Base-by-base conservation (phyloP, 1,284 basidiomycete genomes). In the Mycena sp. region DNA sequence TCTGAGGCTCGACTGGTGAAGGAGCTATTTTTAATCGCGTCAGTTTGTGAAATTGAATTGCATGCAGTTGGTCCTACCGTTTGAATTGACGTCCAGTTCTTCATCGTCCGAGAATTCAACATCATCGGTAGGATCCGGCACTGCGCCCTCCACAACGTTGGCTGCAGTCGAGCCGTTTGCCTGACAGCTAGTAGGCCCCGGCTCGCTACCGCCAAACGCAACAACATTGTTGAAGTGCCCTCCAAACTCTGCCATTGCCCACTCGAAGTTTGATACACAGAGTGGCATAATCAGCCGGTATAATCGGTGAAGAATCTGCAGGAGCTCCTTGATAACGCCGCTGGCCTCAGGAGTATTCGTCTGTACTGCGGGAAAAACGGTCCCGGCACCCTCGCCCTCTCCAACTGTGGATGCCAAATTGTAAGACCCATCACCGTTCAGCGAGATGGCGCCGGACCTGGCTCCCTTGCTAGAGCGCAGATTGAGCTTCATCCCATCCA, bases 221-320 rank as follows among this genome's bases (percentile, higher is more conserved):
- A 71, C 22, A 2, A 71, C 69, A 68, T 75, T 73, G 20, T 73
- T 65, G 10, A 66, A 62, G 7, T 38, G 4, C 1, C 38, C 20
- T 2, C 60, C 37, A 22, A 67, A 65, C 20, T 70, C 59, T 3
- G 60, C n/a, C 41, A 67, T 64, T 0, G 67, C 67, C 65, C 67
- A 71, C 52, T 75, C 74, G 20, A 68, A 67, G 16, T 68, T 62
- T 0, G 74, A 73, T 3, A 73, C 37, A 30, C 63, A 73, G 0
- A 71, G 62, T 0, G 74, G 74, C 25, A 73, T 69, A 4, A 73
- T 68, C 4, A 69, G 59, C 3, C 64, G 56, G 10, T 71, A 69
- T 0, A 74, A 44, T 22, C 52, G 46, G 30, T 69, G 69, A 3
- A 72, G 57, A 1, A 57, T 46, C 22, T 34, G 52, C 0, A 71